A percentile compares a stretch with the other conserved stretches of the same genome.
Conservation (phyloP, 2,329 filamentous ascomycete species). For the Penicillium brasilianum region DNA sequence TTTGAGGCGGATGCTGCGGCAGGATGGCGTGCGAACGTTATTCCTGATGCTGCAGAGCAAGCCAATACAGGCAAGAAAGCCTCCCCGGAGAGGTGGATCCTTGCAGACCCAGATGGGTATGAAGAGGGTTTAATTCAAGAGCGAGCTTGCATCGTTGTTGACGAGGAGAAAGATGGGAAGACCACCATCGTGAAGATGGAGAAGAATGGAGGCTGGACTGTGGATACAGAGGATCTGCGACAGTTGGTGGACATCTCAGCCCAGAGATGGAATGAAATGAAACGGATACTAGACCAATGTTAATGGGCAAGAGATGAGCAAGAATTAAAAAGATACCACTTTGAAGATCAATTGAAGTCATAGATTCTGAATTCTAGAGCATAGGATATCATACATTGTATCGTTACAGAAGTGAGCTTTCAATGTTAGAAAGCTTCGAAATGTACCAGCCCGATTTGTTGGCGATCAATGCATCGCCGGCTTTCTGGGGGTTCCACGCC, state of each 20-base stretch:
- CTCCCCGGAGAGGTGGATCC: slow-evolving; percentile 64
- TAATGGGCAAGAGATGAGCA: slow-evolving; percentile 20
- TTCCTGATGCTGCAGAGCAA: slow-evolving; percentile 40
- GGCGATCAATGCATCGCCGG: slow-evolving; percentile 5
- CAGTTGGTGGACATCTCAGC: slow-evolving; percentile 64
- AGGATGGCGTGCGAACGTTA: slow-evolving; percentile 45
- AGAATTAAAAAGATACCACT: slow-evolving; percentile 1
- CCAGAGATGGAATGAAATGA: slow-evolving; percentile 67
- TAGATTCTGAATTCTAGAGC: not conserved
- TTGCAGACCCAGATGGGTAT: slow-evolving; percentile 86
- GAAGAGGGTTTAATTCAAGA: slow-evolving; percentile 88
- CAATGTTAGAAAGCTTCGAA: not conserved
- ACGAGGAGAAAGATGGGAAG: slow-evolving; percentile 56
- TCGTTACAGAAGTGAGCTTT: slow-evolving; percentile 3
- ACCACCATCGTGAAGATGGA: slow-evolving; percentile 70
- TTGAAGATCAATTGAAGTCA: not conserved
- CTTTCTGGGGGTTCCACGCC: slow-evolving; percentile 37
- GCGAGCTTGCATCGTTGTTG: slow-evolving; percentile 80
- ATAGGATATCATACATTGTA: slow-evolving; percentile 8
- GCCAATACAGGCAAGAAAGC: slow-evolving; percentile 48
- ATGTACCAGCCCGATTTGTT: not conserved
- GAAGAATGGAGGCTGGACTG: slow-evolving; percentile 77
- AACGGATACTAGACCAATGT: slow-evolving; percentile 47
- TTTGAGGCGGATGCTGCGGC: slow-evolving; percentile 65
- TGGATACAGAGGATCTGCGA: slow-evolving; percentile 68